Evolutionary conservation across 2,329 filamentous ascomycete species (phyloP).

Genomic region (Tolypocladium paradoxum): DNA sequence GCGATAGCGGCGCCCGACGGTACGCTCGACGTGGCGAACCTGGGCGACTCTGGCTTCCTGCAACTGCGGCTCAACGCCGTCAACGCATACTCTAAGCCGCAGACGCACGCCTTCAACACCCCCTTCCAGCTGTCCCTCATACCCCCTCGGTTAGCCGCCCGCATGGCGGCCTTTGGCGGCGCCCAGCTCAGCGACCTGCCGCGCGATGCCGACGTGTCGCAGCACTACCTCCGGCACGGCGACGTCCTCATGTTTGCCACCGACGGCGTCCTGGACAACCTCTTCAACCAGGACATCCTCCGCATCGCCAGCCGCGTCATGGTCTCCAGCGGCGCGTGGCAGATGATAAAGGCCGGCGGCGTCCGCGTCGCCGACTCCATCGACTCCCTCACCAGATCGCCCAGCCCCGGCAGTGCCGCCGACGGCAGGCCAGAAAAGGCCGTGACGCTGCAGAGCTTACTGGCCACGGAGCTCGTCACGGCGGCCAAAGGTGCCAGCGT

Average conservation of each 20-base stretch:
- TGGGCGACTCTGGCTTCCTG: slow-evolving; percentile 91
- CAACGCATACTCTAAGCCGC: slow-evolving; percentile 69
- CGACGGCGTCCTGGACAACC: slow-evolving; percentile 92
- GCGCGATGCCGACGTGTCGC: slow-evolving; percentile 69
- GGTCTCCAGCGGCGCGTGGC: slow-evolving; percentile 65
- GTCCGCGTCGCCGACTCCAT: slow-evolving; percentile 55
- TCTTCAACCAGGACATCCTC: slow-evolving; percentile 83
- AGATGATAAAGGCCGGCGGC: slow-evolving; percentile 44
- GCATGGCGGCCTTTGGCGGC: slow-evolving; percentile 76
- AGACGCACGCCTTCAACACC: slow-evolving; percentile 96
- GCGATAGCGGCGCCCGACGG: slow-evolving; percentile 66
- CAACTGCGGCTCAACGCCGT: slow-evolving; percentile 79
- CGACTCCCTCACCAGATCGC: slow-evolving; percentile 25
- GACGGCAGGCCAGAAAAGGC: slow-evolving; percentile 14
- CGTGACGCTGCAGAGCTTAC: slow-evolving; percentile 58
- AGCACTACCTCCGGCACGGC: slow-evolving; percentile 70
- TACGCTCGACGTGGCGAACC: slow-evolving; percentile 75
- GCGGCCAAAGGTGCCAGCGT: slow-evolving; percentile 79
- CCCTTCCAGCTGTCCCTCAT: slow-evolving; percentile 90
- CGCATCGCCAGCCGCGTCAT: slow-evolving; percentile 69
- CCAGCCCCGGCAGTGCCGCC: slow-evolving; percentile 12
- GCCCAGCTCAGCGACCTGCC: slow-evolving; percentile 73
- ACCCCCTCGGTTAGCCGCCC: slow-evolving; percentile 65
- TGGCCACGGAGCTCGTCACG: slow-evolving; percentile 69
- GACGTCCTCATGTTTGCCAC: slow-evolving; percentile 91